These are phyloP conservation scores for Heliocybe sulcata DNA, from an alignment of 1,284 basidiomycete species.

Conservation along the genomic window DNA sequence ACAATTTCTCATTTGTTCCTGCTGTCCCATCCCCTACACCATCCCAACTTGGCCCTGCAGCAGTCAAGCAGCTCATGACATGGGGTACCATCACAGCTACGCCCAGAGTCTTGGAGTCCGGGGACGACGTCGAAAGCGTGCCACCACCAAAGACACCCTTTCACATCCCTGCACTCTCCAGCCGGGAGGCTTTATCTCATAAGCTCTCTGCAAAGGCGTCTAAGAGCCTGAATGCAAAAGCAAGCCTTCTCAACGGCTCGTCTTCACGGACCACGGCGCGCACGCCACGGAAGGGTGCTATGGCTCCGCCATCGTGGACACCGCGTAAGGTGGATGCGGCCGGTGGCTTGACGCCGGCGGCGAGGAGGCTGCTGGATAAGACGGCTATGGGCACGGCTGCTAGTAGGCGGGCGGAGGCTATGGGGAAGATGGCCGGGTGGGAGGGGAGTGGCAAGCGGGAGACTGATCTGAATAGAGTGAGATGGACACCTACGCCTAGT, in stretches of 20 bases:
- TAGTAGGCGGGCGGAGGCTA: conserved; percentile 58
- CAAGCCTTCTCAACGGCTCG: conserved; percentile 39
- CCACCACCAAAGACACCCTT: conserved; percentile 56
- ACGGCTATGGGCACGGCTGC: conserved; percentile 57
- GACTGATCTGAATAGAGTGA: conserved; percentile 48
- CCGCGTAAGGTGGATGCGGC: conserved; percentile 55
- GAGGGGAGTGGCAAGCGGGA: conserved; percentile 39
- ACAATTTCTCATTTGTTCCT: conserved; percentile 69
- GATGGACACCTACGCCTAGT: conserved; percentile 79
- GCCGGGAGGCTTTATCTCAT: conserved; percentile 73
- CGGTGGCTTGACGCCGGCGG: conserved; percentile 79
- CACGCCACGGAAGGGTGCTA: conserved; percentile 34
- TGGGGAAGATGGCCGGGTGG: conserved; percentile 60
- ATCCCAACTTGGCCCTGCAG: conserved; percentile 64
- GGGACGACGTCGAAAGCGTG: conserved; percentile 39
- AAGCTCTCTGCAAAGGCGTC: conserved; percentile 69
- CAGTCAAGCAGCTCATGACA: conserved; percentile 86
- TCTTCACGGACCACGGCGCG: not conserved
- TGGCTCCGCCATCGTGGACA: conserved; percentile 69
- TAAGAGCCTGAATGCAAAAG: conserved; percentile 64
- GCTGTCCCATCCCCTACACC: conserved; percentile 82
- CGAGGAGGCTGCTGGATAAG: conserved; percentile 63
- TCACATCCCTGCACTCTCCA: conserved; percentile 60
- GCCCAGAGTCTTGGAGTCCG: conserved; percentile 69
- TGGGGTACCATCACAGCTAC: conserved; percentile 88